Evolutionary conservation across 768 basidiomycete genomes (phyloP), one percentile per base, ranked within the genome.

Genomic region (Cystofilobasidium capitatum): DNA sequence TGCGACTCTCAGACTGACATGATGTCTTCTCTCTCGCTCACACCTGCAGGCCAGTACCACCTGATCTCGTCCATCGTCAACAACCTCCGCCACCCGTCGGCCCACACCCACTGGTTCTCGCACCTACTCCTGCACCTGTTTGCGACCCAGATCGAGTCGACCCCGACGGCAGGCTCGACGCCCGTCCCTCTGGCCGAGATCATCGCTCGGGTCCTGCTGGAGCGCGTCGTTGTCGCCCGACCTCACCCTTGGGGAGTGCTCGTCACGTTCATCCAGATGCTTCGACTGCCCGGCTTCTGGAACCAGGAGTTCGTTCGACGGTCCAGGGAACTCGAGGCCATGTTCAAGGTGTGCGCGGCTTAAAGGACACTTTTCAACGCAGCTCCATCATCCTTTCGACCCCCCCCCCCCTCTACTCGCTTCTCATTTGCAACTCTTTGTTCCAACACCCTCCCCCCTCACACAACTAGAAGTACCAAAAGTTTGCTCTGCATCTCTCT

Each of bases 71-170:
- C 93, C n/a, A 86, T 94, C 77, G 88, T 91, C 51, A 83, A 92
- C 72, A 94, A 98, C 76, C 81, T 99, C 71, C 89, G 96, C 73
- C 98, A 94, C 82, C 94, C 96, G 37, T 96, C 93, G 74, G 89
- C 93, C 13, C 96, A 99, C 81, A 99, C 94, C 59, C 88, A 91
- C 77, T 99, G 93, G 91, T 98, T 94, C 82, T 89, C 88, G 76
- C 88, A 86, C 54, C 82, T 97, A 71, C 80, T 97, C 63, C 83
- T 98, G 62, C 84, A 91, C 76, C 83, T 94, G 51, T 98, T 97
- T 80, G 88, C 81, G 82, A 72, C 36, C 58, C 72, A 5, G 58
- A 72, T 22, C 71, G 72, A 20, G 17, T 54, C 51, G 24, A 9
- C 37, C 22, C 36, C 39, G 47, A 13, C 24, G 47, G 62, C 62